Percentiles rank a stretch among this genome's conserved stretches.
These are phyloP conservation scores for Haematococcus sp. DNA, from an alignment of 139 green algal species.

Conservation along the genomic window DNA sequence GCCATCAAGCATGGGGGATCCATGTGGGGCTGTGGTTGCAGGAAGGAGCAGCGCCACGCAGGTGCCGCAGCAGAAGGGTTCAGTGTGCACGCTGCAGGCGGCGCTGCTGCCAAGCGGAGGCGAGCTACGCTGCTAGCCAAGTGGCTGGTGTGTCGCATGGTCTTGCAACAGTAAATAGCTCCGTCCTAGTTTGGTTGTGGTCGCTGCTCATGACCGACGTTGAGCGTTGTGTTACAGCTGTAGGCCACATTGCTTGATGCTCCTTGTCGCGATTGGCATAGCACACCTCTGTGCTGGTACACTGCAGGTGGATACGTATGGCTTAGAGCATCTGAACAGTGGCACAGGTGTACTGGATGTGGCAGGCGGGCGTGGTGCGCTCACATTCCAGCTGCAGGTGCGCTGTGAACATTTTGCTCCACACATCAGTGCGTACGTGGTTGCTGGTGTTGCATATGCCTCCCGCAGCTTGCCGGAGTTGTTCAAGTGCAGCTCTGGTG, in stretches of 20 bases:
- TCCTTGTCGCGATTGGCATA: no score
- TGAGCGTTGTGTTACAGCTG: no score
- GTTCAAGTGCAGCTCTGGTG: not conserved
- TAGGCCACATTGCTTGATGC: no score
- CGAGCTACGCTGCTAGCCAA: slow-evolving; percentile 50
- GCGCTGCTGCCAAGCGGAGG: slow-evolving; percentile 34
- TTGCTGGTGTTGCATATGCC: not conserved
- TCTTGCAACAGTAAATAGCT: no score
- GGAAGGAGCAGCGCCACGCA: slow-evolving; percentile 19
- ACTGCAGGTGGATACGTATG: slow-evolving; percentile 36
- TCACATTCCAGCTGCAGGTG: slow-evolving; percentile 61
- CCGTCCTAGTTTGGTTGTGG: no score
- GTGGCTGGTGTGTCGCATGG: slow-evolving; percentile 39
- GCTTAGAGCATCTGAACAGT: slow-evolving; percentile 41
- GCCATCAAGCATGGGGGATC: no score
- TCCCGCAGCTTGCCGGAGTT: not conserved
- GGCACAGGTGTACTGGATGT: slow-evolving; percentile 68
- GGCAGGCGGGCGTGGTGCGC: slow-evolving; percentile 51
- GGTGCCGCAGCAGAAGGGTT: slow-evolving; percentile 21
- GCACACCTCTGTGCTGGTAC: no score
- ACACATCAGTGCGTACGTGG: not conserved
- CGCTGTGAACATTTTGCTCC: not conserved
- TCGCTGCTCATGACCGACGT: no score
- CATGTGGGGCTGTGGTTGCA: slow-evolving; percentile 13
- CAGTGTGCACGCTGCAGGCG: slow-evolving; percentile 1